Evolutionary conservation across 345 rosid species (phyloP).

Genomic region (Eutrema yunnanense): DNA sequence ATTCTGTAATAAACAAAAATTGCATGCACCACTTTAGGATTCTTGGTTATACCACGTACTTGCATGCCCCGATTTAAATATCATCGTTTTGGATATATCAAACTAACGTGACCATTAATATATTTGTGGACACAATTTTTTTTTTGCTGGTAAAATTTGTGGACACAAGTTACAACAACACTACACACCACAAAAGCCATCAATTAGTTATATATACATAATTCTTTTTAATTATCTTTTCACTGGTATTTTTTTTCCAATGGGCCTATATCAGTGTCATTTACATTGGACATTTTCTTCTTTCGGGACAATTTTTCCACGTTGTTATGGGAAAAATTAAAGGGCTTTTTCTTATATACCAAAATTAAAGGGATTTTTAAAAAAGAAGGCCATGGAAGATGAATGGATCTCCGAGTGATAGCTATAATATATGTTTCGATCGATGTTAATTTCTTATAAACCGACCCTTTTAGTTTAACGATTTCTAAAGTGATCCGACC

Average conservation of each 20-base stretch:
- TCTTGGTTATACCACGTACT: slow-evolving; percentile 23
- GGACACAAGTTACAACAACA: slow-evolving; percentile 5
- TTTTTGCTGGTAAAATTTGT: neutral
- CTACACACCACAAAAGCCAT: slow-evolving; percentile 4
- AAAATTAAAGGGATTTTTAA: neutral
- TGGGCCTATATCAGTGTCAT: slow-evolving; percentile 5
- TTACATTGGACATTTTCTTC: slow-evolving; percentile 28
- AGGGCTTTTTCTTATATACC: neutral
- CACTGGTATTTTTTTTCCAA: neutral
- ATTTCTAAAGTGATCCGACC: slow-evolving; percentile 8
- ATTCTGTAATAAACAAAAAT: slow-evolving; percentile 24
- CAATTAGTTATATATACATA: neutral
- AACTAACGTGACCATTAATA: slow-evolving; percentile 20
- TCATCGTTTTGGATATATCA: slow-evolving; percentile 28
- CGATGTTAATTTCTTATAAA: neutral
- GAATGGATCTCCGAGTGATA: neutral
- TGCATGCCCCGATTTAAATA: slow-evolving; percentile 21
- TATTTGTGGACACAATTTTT: slow-evolving; percentile 14
- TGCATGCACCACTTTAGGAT: slow-evolving; percentile 11
- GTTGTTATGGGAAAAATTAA: slow-evolving; percentile 9
- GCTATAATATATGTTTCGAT: neutral
- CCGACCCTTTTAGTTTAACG: neutral
- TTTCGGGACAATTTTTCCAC: slow-evolving; percentile 27
- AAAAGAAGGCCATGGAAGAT: neutral
- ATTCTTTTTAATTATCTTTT: no score